Percentiles rank a stretch among this genome's conserved stretches.
These are phyloP conservation scores for Hypoxylon sp. DNA, from an alignment of 2,329 filamentous ascomycete genomes.

Conservation along the genomic window DNA sequence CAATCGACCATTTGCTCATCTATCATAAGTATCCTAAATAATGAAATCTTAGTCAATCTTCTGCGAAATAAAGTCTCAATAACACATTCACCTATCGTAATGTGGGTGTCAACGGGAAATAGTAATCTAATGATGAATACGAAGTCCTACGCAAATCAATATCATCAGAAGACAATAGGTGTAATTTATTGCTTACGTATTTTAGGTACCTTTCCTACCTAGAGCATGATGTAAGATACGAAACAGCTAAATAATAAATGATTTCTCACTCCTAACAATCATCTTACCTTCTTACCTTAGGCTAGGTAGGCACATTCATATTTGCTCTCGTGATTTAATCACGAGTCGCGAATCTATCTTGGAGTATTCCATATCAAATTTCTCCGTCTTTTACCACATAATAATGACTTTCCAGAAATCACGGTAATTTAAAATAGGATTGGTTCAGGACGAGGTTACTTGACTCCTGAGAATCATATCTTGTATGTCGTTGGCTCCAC, in stretches of 20 bases:
- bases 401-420: too few relatives aligned
- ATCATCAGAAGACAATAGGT: not conserved
- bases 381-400: not conserved
- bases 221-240: slow-evolving; percentile 17
- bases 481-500: not conserved
- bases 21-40: too few relatives aligned
- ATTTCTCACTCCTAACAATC: not conserved
- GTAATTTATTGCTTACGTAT: not conserved
- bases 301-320: too few relatives aligned
- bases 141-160: not conserved
- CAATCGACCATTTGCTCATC: too few relatives aligned
- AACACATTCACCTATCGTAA: not conserved
- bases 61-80: not conserved
- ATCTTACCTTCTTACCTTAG: too few relatives aligned
- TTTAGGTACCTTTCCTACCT: not conserved
- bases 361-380: not conserved
- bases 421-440: not conserved
- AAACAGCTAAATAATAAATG: not conserved
- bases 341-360: not conserved
- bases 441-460: not conserved
- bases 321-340: not conserved
- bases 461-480: not conserved
- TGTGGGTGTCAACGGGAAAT: not conserved
- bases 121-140: not conserved
- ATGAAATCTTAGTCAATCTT: too few relatives aligned